Percentiles rank a stretch among this genome's conserved stretches.
Conservation (phyloP, 768 basidiomycete species). For the Serendipita sp. region DNA sequence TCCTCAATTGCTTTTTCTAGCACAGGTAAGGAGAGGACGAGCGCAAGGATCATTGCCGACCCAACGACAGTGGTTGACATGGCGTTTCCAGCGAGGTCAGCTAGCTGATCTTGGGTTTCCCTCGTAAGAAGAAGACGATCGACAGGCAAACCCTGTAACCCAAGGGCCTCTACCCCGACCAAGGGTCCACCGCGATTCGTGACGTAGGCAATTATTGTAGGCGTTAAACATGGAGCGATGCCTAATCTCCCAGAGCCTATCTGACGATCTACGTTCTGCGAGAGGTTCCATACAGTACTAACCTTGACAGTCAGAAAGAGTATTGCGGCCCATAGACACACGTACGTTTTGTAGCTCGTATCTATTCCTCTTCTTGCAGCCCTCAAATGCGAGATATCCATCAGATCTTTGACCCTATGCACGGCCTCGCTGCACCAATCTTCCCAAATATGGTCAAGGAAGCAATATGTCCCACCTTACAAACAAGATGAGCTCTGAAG, state of each 20-base stretch:
- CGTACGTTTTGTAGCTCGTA: slow-evolving; percentile 78
- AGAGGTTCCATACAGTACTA: slow-evolving; percentile 88
- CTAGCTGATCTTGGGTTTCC: slow-evolving; percentile 85
- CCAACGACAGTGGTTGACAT: slow-evolving; percentile 98
- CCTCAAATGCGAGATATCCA: slow-evolving; percentile 81
- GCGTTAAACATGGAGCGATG: slow-evolving; percentile 85
- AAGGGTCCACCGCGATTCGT: slow-evolving; percentile 93
- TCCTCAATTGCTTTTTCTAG: slow-evolving; percentile 26
- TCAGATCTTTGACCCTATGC: slow-evolving; percentile 86
- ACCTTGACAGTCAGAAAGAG: not conserved
- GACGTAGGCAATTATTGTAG: slow-evolving; percentile 92
- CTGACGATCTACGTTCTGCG: slow-evolving; percentile 89
- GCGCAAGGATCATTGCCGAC: slow-evolving; percentile 68
- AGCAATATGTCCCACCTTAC: slow-evolving; percentile 66
- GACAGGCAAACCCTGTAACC: slow-evolving; percentile 87
- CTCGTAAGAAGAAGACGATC: slow-evolving; percentile 83
- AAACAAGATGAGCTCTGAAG: not conserved
- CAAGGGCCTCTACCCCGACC: slow-evolving; percentile 83
- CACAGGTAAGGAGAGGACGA: slow-evolving; percentile 44
- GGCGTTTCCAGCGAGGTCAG: slow-evolving; percentile 90
- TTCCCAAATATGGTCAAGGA: slow-evolving; percentile 82
- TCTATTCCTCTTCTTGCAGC: slow-evolving; percentile 69
- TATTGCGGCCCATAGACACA: not conserved
- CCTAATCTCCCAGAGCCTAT: slow-evolving; percentile 68
- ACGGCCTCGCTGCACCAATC: slow-evolving; percentile 91